Conservation (phyloP, 148 eudicot genomes). For the Diospyros kaki region DNA sequence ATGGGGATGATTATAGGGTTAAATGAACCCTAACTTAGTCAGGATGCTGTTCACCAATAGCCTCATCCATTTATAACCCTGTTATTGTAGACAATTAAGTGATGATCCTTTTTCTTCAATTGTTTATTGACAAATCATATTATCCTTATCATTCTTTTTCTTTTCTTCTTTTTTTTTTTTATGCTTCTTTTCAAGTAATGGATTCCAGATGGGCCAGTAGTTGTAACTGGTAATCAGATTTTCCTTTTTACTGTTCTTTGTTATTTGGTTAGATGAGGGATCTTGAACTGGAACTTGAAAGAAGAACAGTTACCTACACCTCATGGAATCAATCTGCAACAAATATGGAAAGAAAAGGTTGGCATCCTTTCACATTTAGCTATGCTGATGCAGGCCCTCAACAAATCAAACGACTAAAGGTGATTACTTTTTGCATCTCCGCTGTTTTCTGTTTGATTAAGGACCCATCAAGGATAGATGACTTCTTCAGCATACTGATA, state of each 20-base stretch:
- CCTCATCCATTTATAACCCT: not conserved
- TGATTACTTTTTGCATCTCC: constrained; percentile 9
- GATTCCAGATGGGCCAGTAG: too few relatives aligned
- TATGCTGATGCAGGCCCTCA: constrained; percentile 58
- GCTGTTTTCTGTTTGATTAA: not conserved
- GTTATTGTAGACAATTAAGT: not conserved
- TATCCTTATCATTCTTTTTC: not conserved
- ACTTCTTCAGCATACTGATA: too few relatives aligned
- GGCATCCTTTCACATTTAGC: constrained; percentile 93
- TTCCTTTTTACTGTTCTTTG: not conserved
- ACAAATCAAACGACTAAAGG: constrained; percentile 66
- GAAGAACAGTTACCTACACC: constrained; percentile 87
- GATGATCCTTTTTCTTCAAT: not conserved
- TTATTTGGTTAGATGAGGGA: constrained; percentile 53
- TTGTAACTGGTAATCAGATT: constrained; percentile 3
- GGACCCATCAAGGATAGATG: too few relatives aligned
- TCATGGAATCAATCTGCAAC: constrained; percentile 66
- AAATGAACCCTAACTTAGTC: constrained; percentile 2
- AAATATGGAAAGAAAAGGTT: constrained; percentile 61
- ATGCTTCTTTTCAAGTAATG: too few relatives aligned
- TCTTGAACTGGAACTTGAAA: constrained; percentile 74
- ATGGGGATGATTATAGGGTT: not conserved
- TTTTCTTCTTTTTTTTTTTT: too few relatives aligned
- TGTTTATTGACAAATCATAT: not conserved
- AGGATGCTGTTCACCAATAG: not conserved